Evolutionary conservation across 805 yeast genomes (phyloP), one percentile per base, ranked within the genome.

Genomic region (Nakazawaea siamensis): DNA sequence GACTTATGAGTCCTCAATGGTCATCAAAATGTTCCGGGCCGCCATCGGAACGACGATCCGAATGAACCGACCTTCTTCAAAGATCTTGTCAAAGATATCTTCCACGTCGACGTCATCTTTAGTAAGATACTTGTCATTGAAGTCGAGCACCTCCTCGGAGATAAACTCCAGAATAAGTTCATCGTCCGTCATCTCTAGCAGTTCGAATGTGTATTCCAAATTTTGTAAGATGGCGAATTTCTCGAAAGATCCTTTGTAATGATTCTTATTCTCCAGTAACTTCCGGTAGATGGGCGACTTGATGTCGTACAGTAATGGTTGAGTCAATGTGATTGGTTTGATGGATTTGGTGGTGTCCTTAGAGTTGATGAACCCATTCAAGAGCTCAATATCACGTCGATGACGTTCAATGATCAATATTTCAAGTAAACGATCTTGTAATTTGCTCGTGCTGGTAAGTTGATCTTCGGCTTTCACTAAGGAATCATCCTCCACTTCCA

Each of bases 341-440:
- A 59, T 45, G 4, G 17, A 17, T 19, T n/a, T 24, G 2, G 21
- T 19, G 9, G 18, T 21, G 9, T 18, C 27, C 18, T n/a, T n/a
- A 5, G 35, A 28, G 29, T 38, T 39, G 1, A 37, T 26, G 11
- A 43, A 38, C 33, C 40, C 36, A 27, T 56, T 57, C 18, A 60
- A 31, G 7, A 45, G 31, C 5, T 42, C 45, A n/a, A 45, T 47
- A 27, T 47, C 50, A 18, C 50, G 45, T 39, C 57, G 45, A 32
- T 59, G 64, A 38, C 66, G 46, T 34, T 60, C 66, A 24, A 57
- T 40, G 7, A 58, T 48, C 18, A 61, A 44, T 18, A 56, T 34
- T 17, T 45, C 47, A 25, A 60, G 40, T 17, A 61, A 39, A 31
- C 65, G 47, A 27, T 55, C 55, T 35, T 60, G 65, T 20, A 58